Percentiles rank a stretch among this genome's conserved stretches.
phyloP scores from a whole-genome alignment of 1,284 basidiomycete species.

The Trametes hirsuta region DNA sequence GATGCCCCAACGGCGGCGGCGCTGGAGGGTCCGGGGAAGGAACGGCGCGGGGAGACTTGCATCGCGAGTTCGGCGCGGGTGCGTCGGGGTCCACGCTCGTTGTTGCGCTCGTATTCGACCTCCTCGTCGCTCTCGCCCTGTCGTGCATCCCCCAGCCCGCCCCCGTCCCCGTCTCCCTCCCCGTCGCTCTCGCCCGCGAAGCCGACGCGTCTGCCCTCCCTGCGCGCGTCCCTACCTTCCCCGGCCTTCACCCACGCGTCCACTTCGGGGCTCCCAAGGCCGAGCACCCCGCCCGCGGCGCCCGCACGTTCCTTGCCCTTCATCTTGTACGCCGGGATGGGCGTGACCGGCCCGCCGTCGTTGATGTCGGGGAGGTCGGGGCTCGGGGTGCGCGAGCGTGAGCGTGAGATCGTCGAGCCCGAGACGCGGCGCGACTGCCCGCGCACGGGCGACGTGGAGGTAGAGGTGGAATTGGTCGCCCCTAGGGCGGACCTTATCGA shows the following conservation, averaged over 20 bases:
- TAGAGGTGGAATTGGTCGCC: not conserved
- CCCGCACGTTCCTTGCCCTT: constrained; percentile 24
- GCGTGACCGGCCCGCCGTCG: constrained; percentile 45
- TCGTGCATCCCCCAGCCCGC: not conserved
- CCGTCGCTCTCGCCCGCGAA: constrained; percentile 34
- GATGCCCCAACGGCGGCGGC: not conserved
- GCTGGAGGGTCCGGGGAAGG: constrained; percentile 25
- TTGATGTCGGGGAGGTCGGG: constrained; percentile 50
- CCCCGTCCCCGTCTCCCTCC: constrained; percentile 27
- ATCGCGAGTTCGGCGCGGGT: constrained; percentile 41
- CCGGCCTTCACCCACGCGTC: constrained; percentile 47
- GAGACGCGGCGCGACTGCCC: constrained; percentile 16
- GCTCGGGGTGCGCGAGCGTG: constrained; percentile 49
- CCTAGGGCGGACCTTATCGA: constrained; percentile 8
- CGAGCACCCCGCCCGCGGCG: constrained; percentile 34
- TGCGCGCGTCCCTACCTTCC: constrained; percentile 20
- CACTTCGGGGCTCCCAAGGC: constrained; percentile 53
- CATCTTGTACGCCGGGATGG: constrained; percentile 40
- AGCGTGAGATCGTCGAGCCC: constrained; percentile 27
- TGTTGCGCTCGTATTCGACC: constrained; percentile 16
- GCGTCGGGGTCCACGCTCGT: not conserved
- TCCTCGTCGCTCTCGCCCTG: constrained; percentile 19
- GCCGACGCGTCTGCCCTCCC: constrained; percentile 35
- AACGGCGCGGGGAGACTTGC: constrained; percentile 64
- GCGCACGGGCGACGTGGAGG: constrained; percentile 14